Conservation (phyloP, 2,329 filamentous ascomycete species). For the Pyrenophora seminiperda region DNA sequence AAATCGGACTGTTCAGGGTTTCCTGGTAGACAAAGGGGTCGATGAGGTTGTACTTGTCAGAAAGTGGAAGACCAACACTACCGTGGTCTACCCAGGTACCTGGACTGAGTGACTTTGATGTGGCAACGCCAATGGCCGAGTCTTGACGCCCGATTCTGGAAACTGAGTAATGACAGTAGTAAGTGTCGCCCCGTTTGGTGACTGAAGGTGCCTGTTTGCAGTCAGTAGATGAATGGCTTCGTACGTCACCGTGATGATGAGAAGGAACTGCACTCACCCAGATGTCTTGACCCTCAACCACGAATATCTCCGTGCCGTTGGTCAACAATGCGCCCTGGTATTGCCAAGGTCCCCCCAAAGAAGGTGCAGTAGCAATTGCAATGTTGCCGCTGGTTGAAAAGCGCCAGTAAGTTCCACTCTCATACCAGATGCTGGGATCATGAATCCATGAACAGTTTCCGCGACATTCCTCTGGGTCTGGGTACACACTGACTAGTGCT, state of each 20-base stretch:
- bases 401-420: constrained; percentile 56
- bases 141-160: constrained; percentile 63
- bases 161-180: constrained; percentile 67
- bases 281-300: constrained; percentile 51
- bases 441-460: constrained; percentile 51
- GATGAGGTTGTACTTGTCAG: constrained; percentile 55
- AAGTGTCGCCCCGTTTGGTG: constrained; percentile 58
- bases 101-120: constrained; percentile 53
- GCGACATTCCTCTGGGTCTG: constrained; percentile 46
- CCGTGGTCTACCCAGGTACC: constrained; percentile 66
- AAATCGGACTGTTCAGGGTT: constrained; percentile 38
- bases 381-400: constrained; percentile 58
- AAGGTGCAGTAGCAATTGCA: constrained; percentile 52
- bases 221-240: not conserved
- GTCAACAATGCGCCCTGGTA: constrained; percentile 52
- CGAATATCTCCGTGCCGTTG: constrained; percentile 49
- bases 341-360: constrained; percentile 55
- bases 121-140: constrained; percentile 65
- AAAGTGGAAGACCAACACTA: constrained; percentile 47
- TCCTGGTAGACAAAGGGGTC: constrained; percentile 54
- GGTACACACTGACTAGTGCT: constrained; percentile 13
- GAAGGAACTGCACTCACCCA: constrained; percentile 46
- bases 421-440: constrained; percentile 54
- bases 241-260: not conserved
- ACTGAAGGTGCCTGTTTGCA: constrained; percentile 64